phyloP scores from a whole-genome alignment of 257 asterid genomes.

The Linderniella brevidens region DNA sequence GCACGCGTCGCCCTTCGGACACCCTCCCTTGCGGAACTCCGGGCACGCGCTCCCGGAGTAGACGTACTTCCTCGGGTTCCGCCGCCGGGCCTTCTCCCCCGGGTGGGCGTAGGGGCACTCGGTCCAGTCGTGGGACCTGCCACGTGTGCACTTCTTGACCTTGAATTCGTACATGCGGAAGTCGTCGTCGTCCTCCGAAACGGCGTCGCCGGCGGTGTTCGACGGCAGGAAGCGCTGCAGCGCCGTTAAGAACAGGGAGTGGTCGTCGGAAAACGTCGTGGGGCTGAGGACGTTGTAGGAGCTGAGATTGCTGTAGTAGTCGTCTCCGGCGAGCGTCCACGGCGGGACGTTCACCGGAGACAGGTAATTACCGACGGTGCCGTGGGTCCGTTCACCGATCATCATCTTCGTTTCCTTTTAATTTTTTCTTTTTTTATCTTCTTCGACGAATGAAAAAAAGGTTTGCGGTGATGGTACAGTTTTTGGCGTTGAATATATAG shows the following conservation, averaged over 20 bases:
- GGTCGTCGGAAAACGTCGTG: too few species aligned
- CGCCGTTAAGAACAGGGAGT: constrained; percentile 17
- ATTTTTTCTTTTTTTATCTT: too few species aligned
- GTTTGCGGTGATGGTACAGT: too few species aligned
- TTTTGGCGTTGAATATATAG: too few species aligned
- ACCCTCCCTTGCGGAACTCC: constrained; percentile 49
- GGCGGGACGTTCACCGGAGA: too few species aligned
- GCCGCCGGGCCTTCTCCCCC: constrained; percentile 83
- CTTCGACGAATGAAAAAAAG: too few species aligned
- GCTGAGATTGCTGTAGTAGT: too few species aligned
- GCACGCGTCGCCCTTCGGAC: constrained; percentile 63
- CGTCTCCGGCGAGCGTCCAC: too few species aligned
- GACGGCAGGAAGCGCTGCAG: constrained; percentile 61
- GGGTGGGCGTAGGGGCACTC: constrained; percentile 88
- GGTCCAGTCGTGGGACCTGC: constrained; percentile 89
- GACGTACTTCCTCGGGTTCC: constrained; percentile 57
- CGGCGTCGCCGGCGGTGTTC: constrained; percentile 22
- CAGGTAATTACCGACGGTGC: too few species aligned
- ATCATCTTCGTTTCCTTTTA: too few species aligned
- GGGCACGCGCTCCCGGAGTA: constrained; percentile 77
- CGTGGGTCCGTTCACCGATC: too few species aligned
- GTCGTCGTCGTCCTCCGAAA: constrained; percentile 49
- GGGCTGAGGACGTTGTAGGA: too few species aligned
- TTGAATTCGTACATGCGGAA: constrained; percentile 85
- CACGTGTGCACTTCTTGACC: constrained; percentile 51